A percentile compares a stretch with the other conserved stretches of the same genome.
Evolutionary conservation across 352 stramenopile species (phyloP).

Genomic region (Phytophthora pistaciae): DNA sequence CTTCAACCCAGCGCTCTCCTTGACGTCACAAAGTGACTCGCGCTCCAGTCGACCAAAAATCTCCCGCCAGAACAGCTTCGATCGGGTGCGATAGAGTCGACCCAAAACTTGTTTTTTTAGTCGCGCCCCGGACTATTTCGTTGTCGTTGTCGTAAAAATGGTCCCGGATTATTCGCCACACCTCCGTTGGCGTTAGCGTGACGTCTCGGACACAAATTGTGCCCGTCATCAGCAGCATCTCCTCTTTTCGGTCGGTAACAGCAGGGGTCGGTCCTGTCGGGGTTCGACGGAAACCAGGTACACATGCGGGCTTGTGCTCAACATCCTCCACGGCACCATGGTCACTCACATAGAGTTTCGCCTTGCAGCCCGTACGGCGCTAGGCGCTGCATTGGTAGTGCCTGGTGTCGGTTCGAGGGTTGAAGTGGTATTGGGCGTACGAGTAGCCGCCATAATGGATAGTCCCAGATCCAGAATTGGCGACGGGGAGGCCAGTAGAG

Average conservation of each 20-base stretch:
- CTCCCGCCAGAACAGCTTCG: background rate
- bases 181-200: background rate
- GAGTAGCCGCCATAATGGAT: too few species aligned
- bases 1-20: constrained; percentile 1
- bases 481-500: too few species aligned
- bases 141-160: background rate
- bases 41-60: constrained; percentile 2
- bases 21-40: constrained; percentile 10
- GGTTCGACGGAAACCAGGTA: too few species aligned
- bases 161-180: background rate
- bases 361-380: too few species aligned
- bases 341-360: too few species aligned
- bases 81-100: constrained; percentile 1
- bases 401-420: too few species aligned
- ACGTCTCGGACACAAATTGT: background rate
- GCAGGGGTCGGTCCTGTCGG: too few species aligned
- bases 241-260: background rate
- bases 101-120: background rate
- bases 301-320: too few species aligned
- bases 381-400: too few species aligned
- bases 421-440: too few species aligned
- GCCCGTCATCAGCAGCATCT: background rate
- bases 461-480: too few species aligned
- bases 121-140: background rate
- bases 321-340: too few species aligned